Evolutionary conservation across 1,284 basidiomycete genomes (phyloP).

Genomic region (Leccinum subfulvum): DNA sequence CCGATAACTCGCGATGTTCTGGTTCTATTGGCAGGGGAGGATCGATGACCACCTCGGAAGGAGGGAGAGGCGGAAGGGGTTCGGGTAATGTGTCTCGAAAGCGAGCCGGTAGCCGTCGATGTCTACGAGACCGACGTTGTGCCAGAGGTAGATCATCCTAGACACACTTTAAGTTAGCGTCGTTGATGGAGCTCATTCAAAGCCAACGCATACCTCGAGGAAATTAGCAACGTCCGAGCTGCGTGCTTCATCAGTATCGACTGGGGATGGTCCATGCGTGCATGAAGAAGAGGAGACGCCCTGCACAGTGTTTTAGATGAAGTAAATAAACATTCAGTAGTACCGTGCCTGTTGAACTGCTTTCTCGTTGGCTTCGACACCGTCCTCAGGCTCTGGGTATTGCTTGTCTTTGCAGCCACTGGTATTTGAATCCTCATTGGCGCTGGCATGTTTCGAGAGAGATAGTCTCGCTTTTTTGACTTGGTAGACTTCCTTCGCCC

Average conservation of each 20-base stretch:
- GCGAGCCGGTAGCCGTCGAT: neutral
- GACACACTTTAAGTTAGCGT: neutral
- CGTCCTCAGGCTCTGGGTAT: fast-evolving
- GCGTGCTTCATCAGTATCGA: fast-evolving
- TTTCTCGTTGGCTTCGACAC: neutral
- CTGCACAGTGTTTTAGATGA: neutral
- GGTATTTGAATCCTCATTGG: neutral
- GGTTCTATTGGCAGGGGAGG: neutral
- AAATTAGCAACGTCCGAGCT: neutral
- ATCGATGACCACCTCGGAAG: neutral
- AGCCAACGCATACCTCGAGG: neutral
- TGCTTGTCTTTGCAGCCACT: neutral
- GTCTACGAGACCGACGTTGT: neutral
- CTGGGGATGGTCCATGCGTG: neutral
- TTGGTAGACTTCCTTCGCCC: neutral
- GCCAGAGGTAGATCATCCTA: neutral
- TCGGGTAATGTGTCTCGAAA: neutral
- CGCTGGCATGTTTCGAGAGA: fast-evolving
- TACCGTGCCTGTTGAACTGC: neutral
- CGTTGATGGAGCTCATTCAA: neutral
- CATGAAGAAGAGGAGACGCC: neutral
- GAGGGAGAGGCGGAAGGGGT: neutral
- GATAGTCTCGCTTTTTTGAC: neutral
- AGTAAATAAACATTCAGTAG: fast-evolving
- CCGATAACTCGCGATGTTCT: fast-evolving